A percentile compares a stretch with the other conserved stretches of the same genome.
phyloP scores from a whole-genome alignment of 1,284 basidiomycete species.

The Malassezia brasiliensis region DNA sequence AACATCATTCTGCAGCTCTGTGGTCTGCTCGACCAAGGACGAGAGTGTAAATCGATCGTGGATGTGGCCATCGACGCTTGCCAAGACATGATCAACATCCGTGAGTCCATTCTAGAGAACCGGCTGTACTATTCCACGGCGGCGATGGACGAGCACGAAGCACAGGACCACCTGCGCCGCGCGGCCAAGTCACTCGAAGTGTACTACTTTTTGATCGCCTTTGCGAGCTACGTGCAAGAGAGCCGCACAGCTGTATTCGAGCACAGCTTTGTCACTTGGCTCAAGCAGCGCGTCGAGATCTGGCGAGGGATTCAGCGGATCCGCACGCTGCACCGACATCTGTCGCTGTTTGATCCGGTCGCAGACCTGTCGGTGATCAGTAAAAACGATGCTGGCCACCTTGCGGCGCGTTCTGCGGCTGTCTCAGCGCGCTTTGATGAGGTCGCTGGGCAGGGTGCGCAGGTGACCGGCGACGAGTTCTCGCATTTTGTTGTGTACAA shows the following conservation, averaged over 20 bases:
- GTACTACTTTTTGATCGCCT: constrained; percentile 86
- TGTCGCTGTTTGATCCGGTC: constrained; percentile 47
- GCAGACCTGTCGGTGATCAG: constrained; percentile 36
- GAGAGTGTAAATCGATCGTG: constrained; percentile 39
- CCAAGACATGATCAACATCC: constrained; percentile 40
- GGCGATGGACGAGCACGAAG: constrained; percentile 24
- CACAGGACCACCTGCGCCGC: constrained; percentile 28
- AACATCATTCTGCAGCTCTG: constrained; percentile 39
- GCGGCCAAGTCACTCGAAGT: constrained; percentile 52
- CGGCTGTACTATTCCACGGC: constrained; percentile 37
- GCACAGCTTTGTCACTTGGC: constrained; percentile 74
- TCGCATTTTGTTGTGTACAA: constrained; percentile 46
- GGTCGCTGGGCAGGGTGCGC: constrained; percentile 24
- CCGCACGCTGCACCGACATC: constrained; percentile 29
- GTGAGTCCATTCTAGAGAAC: constrained; percentile 39
- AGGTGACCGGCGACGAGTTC: constrained; percentile 44
- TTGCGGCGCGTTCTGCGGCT: constrained; percentile 25
- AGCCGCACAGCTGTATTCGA: constrained; percentile 57
- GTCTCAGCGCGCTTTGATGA: constrained; percentile 25
- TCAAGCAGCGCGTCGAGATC: constrained; percentile 77
- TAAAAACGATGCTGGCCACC: constrained; percentile 23
- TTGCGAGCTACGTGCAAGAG: constrained; percentile 78
- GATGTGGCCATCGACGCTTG: constrained; percentile 43
- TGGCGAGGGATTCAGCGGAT: constrained; percentile 56
- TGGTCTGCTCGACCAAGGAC: constrained; percentile 41